Conservation (phyloP, 2,329 filamentous ascomycete genomes). For the Exutisphaerella laricina region DNA sequence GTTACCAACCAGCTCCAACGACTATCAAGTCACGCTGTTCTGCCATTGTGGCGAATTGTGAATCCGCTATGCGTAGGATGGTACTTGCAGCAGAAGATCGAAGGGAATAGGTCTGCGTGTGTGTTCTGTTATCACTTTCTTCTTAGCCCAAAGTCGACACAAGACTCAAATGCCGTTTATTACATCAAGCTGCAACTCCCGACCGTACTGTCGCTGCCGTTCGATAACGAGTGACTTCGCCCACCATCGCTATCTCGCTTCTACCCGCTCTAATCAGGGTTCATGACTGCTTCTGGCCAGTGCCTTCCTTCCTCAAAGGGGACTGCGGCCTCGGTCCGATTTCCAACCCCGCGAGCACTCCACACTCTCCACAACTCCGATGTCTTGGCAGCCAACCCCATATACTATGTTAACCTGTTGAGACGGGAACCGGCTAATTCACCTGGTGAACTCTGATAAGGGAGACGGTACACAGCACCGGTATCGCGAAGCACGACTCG, state of each 20-base stretch:
- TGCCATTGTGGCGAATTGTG: conserved; percentile 1
- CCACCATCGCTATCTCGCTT: conserved; percentile 4
- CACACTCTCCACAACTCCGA: neutral
- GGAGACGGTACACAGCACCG: neutral
- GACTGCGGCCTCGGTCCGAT: conserved; percentile 2
- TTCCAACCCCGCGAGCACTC: neutral
- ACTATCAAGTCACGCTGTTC: conserved; percentile 33
- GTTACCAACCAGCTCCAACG: conserved; percentile 44
- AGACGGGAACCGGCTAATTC: neutral
- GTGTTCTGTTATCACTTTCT: neutral
- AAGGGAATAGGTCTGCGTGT: neutral
- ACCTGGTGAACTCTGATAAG: conserved; percentile 8
- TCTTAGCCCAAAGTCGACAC: neutral
- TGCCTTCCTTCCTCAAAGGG: neutral
- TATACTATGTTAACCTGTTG: no score
- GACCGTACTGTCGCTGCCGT: neutral
- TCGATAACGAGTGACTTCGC: neutral
- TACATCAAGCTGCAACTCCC: neutral
- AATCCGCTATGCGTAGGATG: no score
- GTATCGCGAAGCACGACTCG: conserved; percentile 2
- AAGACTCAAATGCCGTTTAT: neutral
- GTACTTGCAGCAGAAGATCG: no score
- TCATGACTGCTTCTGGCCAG: neutral
- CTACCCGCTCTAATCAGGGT: no score
- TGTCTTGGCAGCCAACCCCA: neutral